These are phyloP conservation scores for Nothophytophthora sp. DNA, from an alignment of 352 stramenopile genomes.

Conservation along the genomic window DNA sequence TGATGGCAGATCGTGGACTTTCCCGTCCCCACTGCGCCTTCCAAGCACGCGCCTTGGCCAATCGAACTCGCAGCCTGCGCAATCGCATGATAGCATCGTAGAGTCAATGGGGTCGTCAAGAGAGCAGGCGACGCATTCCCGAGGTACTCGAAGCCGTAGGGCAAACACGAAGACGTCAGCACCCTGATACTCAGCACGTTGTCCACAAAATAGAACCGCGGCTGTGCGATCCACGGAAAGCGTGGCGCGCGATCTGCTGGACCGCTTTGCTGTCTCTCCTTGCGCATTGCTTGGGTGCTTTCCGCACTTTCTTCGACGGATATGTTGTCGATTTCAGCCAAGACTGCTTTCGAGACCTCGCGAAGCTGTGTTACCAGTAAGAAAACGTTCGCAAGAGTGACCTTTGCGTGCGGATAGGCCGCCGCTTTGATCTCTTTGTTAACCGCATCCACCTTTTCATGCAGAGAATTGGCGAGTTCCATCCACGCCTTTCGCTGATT, in stretches of 20 bases:
- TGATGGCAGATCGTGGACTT: slow-evolving; percentile 47
- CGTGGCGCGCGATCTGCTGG: slow-evolving; percentile 15
- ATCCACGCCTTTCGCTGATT: slow-evolving; percentile 37
- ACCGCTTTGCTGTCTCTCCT: slow-evolving; percentile 2
- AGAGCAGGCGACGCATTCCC: slow-evolving; percentile 45
- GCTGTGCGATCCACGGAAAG: slow-evolving; percentile 58
- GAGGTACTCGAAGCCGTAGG: slow-evolving; percentile 75
- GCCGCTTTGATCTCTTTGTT: slow-evolving; percentile 58
- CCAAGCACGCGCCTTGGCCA: slow-evolving; percentile 38
- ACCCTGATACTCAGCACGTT: slow-evolving; percentile 52
- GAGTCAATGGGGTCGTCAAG: slow-evolving; percentile 54
- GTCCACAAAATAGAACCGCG: slow-evolving; percentile 69
- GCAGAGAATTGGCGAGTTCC: slow-evolving; percentile 23
- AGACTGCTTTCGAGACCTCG: slow-evolving; percentile 43
- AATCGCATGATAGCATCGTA: slow-evolving; percentile 64
- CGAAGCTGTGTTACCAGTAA: slow-evolving; percentile 50
- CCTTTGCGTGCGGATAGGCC: slow-evolving; percentile 24
- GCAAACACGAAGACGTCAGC: slow-evolving; percentile 41
- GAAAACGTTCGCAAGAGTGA: slow-evolving; percentile 49
- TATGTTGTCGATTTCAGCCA: slow-evolving; percentile 23
- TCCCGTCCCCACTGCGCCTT: slow-evolving; percentile 33
- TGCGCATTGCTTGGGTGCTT: not conserved
- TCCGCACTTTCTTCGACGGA: slow-evolving; percentile 11
- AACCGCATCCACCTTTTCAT: slow-evolving; percentile 36
- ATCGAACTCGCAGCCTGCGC: slow-evolving; percentile 38